Evolutionary conservation across 768 basidiomycete genomes (phyloP).

Genomic region (Pleurotus ostreatus): DNA sequence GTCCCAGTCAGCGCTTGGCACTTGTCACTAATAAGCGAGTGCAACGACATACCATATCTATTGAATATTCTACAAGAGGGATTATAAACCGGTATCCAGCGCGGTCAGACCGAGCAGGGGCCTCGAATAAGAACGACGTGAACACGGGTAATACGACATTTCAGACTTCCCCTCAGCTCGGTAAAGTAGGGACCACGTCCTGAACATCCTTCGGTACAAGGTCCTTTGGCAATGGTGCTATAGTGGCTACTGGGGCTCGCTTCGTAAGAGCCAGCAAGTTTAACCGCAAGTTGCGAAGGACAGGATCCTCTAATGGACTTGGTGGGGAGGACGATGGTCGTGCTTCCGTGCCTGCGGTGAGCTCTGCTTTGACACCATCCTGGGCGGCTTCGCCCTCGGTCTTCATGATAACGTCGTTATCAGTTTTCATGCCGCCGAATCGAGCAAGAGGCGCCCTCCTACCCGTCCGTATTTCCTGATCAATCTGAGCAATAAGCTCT

Average conservation of each 20-base stretch:
- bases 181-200: slow-evolving; percentile 54
- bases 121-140: no score
- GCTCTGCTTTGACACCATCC: slow-evolving; percentile 17
- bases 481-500: slow-evolving; percentile 7
- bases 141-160: no score
- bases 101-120: no score
- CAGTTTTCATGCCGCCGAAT: slow-evolving; percentile 1
- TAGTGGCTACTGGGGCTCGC: slow-evolving; percentile 70
- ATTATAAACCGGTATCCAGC: no score
- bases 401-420: slow-evolving; percentile 5
- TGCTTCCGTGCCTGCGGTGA: background rate
- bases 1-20: background rate
- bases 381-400: slow-evolving; percentile 15
- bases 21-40: no score
- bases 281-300: slow-evolving; percentile 56
- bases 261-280: slow-evolving; percentile 77
- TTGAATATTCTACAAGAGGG: no score
- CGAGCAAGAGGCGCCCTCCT: background rate
- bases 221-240: slow-evolving; percentile 58
- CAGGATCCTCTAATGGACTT: slow-evolving; percentile 38
- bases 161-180: background rate
- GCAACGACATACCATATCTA: no score
- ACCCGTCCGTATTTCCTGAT: slow-evolving; percentile 19
- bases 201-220: slow-evolving; percentile 65
- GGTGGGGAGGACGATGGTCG: background rate